Evolutionary conservation across 192 early-diverging fungal genomes (phyloP).

Genomic region (Helicostylum pulchrum): DNA sequence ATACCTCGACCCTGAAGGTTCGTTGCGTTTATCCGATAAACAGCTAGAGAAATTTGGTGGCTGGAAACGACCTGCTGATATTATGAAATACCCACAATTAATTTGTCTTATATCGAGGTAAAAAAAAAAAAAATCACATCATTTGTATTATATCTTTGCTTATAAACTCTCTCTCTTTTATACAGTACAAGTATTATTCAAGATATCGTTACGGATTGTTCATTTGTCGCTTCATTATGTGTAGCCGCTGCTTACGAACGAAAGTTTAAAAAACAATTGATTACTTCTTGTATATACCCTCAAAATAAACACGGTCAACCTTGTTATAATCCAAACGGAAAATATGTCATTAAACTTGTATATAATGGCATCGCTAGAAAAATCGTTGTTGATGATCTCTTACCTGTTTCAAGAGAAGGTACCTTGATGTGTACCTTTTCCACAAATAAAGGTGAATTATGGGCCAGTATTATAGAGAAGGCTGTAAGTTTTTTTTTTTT

Average conservation of each 20-base stretch:
- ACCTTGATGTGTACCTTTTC: constrained; percentile 89
- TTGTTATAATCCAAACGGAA: constrained; percentile 80
- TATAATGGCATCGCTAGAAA: constrained; percentile 85
- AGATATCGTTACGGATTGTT: constrained; percentile 94
- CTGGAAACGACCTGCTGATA: constrained; percentile 80
- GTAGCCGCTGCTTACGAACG: constrained; percentile 79
- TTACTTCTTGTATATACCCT: constrained; percentile 87
- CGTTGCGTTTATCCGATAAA: constrained; percentile 65
- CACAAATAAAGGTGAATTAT: constrained; percentile 67
- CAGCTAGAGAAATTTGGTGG: constrained; percentile 69
- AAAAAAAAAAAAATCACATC: no score
- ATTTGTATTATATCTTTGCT: neutral
- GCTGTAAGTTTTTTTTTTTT: constrained; percentile 48
- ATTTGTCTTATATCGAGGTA: constrained; percentile 61
- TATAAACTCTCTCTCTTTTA: neutral
- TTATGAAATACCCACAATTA: constrained; percentile 67
- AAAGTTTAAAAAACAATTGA: constrained; percentile 71
- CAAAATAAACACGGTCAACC: constrained; percentile 68
- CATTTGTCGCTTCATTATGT: constrained; percentile 90
- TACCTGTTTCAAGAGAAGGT: constrained; percentile 71
- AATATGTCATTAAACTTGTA: constrained; percentile 83
- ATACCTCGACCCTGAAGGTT: constrained; percentile 76
- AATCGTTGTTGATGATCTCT: constrained; percentile 86
- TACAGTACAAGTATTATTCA: constrained; percentile 63
- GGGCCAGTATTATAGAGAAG: constrained; percentile 89